Conservation (phyloP, 768 basidiomycete species). For the Filobasidium wieringae region DNA sequence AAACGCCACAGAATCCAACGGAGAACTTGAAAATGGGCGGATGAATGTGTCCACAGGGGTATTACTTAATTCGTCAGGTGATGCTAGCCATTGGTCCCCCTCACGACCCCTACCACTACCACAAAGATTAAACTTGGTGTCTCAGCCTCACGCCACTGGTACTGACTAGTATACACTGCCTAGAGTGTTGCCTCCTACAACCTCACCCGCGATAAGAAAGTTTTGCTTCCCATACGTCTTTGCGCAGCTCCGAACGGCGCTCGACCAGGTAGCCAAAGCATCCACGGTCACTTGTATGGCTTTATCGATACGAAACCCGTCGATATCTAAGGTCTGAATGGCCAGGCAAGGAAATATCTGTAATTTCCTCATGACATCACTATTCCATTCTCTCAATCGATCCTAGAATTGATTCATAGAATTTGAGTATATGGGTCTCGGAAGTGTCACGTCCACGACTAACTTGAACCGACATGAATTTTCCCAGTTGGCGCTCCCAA, state of each 20-base stretch:
- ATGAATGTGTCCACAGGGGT: no score
- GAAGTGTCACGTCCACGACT: no score
- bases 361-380: conserved; percentile 64
- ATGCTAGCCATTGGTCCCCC: no score
- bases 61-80: no score
- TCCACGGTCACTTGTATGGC: conserved; percentile 80
- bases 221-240: conserved; percentile 60
- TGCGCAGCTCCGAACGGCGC: conserved; percentile 64
- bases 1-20: conserved; percentile 70
- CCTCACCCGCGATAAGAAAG: conserved; percentile 84
- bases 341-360: conserved; percentile 70
- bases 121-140: conserved; percentile 63
- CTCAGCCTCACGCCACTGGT: conserved; percentile 57
- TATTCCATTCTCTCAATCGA: conserved; percentile 84
- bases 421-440: no score
- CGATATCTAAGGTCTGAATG: conserved; percentile 76
- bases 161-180: conserved; percentile 70
- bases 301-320: conserved; percentile 91
- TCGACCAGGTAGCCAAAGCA: conserved; percentile 64
- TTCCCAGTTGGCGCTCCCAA: conserved; percentile 78
- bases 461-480: conserved; percentile 90
- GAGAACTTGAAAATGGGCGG: no score
- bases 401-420: no score
- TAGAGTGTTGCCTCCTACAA: conserved; percentile 86
- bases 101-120: conserved; percentile 52